Evolutionary conservation across 176 grass and related monocot species (phyloP).

Genomic region (Aegilops bicornis): DNA sequence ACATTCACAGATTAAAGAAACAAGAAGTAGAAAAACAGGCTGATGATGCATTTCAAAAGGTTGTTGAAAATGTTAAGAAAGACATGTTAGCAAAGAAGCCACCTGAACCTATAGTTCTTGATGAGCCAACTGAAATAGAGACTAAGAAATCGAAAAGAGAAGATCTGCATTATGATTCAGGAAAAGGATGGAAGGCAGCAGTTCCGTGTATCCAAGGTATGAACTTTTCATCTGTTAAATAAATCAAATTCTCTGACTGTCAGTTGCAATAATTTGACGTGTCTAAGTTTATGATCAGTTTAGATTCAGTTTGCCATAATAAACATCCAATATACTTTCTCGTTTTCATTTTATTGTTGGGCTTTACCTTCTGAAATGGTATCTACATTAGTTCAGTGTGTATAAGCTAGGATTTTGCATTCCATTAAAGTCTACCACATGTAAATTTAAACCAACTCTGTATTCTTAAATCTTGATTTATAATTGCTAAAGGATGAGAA

Average conservation of each 20-base stretch:
- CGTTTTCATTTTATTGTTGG: constrained; percentile 10
- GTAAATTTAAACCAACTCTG: not conserved
- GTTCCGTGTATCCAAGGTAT: constrained; percentile 67
- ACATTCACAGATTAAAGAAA: constrained; percentile 64
- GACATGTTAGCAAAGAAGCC: constrained; percentile 33
- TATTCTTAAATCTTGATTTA: not conserved
- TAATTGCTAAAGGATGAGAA: constrained; percentile 70
- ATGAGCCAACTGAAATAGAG: constrained; percentile 35
- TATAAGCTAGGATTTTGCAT: not conserved
- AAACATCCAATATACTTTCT: not conserved
- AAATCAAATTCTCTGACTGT: not conserved
- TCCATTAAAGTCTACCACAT: not conserved
- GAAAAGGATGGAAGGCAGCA: constrained; percentile 62
- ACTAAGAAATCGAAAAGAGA: constrained; percentile 50
- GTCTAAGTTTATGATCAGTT: not conserved
- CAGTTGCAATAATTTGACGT: not conserved
- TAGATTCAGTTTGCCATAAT: constrained; percentile 2
- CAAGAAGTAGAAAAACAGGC: constrained; percentile 46
- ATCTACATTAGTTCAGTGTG: not conserved
- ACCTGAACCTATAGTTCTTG: constrained; percentile 46
- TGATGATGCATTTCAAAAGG: constrained; percentile 43
- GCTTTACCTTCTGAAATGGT: not conserved
- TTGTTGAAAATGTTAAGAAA: constrained; percentile 44
- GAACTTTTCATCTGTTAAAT: not conserved
- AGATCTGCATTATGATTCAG: constrained; percentile 76